phyloP scores from a whole-genome alignment of 768 basidiomycete genomes.

The Macrolepiota fuliginosa region DNA sequence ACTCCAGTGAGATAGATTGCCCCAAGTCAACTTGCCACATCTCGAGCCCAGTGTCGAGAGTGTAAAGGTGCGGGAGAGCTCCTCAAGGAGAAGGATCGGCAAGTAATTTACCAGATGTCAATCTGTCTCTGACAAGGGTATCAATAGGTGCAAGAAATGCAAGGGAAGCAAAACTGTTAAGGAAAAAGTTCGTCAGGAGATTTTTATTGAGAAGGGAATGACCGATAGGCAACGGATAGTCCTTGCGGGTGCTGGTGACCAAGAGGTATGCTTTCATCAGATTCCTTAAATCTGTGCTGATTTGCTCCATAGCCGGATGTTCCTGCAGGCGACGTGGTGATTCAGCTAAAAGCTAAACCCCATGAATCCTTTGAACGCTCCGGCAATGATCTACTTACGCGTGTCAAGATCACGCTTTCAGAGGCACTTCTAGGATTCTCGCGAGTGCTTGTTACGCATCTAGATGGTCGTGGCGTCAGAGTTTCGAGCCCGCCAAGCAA shows the following conservation, averaged over 20 bases:
- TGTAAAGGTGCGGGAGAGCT: slow-evolving; percentile 71
- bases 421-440: slow-evolving; percentile 96
- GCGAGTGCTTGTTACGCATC: slow-evolving; percentile 84
- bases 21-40: slow-evolving; percentile 31
- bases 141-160: slow-evolving; percentile 88
- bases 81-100: slow-evolving; percentile 84
- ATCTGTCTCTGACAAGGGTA: slow-evolving; percentile 8
- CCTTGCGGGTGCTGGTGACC: slow-evolving; percentile 89
- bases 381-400: slow-evolving; percentile 76
- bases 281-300: neutral
- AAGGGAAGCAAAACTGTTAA: slow-evolving; percentile 81
- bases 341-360: slow-evolving; percentile 62
- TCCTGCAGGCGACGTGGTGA: slow-evolving; percentile 89
- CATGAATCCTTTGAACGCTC: slow-evolving; percentile 85
- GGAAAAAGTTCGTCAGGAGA: slow-evolving; percentile 88
- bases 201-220: slow-evolving; percentile 87
- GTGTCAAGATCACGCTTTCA: slow-evolving; percentile 83
- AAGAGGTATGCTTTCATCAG: slow-evolving; percentile 52
- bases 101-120: slow-evolving; percentile 18
- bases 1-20: neutral
- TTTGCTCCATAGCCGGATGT: slow-evolving; percentile 61
- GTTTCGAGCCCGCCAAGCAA: slow-evolving; percentile 73
- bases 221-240: slow-evolving; percentile 80
- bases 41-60: slow-evolving; percentile 59
- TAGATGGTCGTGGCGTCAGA: slow-evolving; percentile 90